Conservation (phyloP, 148 eudicot species). For the Silene conica region DNA sequence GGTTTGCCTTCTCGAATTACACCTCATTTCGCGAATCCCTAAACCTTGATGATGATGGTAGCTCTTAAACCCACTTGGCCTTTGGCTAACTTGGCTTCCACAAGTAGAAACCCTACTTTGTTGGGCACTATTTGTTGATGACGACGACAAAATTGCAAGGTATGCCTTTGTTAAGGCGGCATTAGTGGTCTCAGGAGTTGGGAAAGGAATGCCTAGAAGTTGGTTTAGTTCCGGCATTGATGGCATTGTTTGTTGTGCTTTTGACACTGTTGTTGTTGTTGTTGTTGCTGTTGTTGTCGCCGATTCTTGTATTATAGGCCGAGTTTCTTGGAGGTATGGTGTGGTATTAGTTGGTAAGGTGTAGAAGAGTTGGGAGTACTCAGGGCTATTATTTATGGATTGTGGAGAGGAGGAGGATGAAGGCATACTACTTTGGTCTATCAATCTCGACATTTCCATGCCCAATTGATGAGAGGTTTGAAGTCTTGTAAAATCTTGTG, state of each 20-base stretch:
- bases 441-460: conserved; percentile 25
- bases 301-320: conserved; percentile 11
- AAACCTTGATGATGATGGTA: conserved; percentile 16
- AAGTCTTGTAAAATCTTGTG: conserved; percentile 33
- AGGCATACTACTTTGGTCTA: conserved; percentile 36
- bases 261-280: too few relatives aligned
- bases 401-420: conserved; percentile 49
- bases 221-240: conserved; percentile 5
- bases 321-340: conserved; percentile 22
- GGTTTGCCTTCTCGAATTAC: conserved; percentile 29
- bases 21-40: not conserved
- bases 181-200: conserved; percentile 43
- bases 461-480: conserved; percentile 3
- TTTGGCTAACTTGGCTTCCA: conserved; percentile 1
- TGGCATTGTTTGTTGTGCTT: conserved; percentile 24
- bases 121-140: conserved; percentile 10
- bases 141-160: conserved; percentile 46
- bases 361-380: conserved; percentile 37
- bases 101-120: conserved; percentile 6
- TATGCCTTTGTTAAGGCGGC: conserved; percentile 58
- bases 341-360: conserved; percentile 15
- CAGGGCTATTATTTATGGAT: conserved; percentile 59
- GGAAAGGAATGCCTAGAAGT: conserved; percentile 27
- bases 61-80: conserved; percentile 46
- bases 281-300: not conserved